Evolutionary conservation across 2,329 filamentous ascomycete species (phyloP), one percentile per base, ranked within the genome.

Genomic region (Trichoderma asperellum): DNA sequence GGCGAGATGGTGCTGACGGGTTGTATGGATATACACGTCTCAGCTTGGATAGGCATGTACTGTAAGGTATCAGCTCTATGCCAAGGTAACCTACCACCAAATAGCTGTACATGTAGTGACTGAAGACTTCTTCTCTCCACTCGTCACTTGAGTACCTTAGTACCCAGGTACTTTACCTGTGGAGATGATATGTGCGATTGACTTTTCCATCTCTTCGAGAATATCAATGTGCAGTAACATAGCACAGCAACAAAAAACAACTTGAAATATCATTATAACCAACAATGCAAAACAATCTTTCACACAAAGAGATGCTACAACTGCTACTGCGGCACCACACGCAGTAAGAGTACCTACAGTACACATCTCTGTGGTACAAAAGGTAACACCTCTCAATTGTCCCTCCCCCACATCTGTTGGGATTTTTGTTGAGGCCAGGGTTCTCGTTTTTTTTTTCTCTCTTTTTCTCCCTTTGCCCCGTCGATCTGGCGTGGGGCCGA

Each of bases 381-480:
- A 21, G 37, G 52, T 10, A 43, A 47, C 37, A n/a, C 37, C 21
- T 55, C 52, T 57, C 62, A 53, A 14, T 4, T 65, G 52, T 66
- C 62, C 49, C 62, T 66, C 62, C 53, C 62, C 64, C 64, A 68
- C 64, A 68, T 68, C 64, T 68, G 64, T 68, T 68, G 64, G 64
- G 64, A 68, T 53, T 59, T 59, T 68, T 68, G 64, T 68, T 68
- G 64, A 68, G 64, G 40, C 56, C 35, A 58, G 47, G 40, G 40
- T 40, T 21, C 43, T 32, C 27, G 24, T 59, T 32, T 37, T 14
- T 14, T 32, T 40, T 59, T 21, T 35, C 18, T 32, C 21, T 52
- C 34, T 27, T n/a, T 21, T 11, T n/a, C 56, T 14, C 21, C 56
- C 56, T 16, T 58, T 24, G 32, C 56, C 59, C 58, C 52, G 62